Conservation (phyloP, 1,284 basidiomycete genomes). For the Puccinia novopanici region DNA sequence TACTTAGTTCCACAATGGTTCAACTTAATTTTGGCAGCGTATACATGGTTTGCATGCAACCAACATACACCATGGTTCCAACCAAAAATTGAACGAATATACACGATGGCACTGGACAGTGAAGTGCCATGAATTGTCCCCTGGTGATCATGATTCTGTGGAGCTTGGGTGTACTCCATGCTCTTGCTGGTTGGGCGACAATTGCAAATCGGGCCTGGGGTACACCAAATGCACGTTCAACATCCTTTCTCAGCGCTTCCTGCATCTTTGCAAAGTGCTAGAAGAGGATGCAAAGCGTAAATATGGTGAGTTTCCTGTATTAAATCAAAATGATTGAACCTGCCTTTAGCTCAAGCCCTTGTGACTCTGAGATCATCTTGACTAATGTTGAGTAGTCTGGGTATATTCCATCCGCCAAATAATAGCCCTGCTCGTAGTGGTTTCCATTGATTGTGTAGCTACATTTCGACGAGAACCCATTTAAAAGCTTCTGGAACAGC, state of each 20-base stretch:
- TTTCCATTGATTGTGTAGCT: neutral
- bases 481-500: neutral
- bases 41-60: no score
- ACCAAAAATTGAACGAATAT: no score
- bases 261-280: constrained; percentile 13
- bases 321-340: neutral
- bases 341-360: neutral
- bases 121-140: no score
- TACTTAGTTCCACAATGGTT: no score
- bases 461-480: neutral
- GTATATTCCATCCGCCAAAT: constrained; percentile 1
- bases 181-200: neutral
- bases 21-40: no score
- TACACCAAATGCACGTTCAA: constrained; percentile 1
- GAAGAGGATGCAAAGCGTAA: neutral
- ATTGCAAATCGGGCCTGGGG: constrained; percentile 1
- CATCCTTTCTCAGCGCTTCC: neutral
- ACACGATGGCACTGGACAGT: no score
- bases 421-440: constrained; percentile 1
- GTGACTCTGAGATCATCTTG: neutral
- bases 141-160: neutral
- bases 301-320: neutral
- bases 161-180: neutral
- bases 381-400: neutral
- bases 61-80: no score